Conservation (phyloP, 2,329 filamentous ascomycete species). For the Alternaria sp. region DNA sequence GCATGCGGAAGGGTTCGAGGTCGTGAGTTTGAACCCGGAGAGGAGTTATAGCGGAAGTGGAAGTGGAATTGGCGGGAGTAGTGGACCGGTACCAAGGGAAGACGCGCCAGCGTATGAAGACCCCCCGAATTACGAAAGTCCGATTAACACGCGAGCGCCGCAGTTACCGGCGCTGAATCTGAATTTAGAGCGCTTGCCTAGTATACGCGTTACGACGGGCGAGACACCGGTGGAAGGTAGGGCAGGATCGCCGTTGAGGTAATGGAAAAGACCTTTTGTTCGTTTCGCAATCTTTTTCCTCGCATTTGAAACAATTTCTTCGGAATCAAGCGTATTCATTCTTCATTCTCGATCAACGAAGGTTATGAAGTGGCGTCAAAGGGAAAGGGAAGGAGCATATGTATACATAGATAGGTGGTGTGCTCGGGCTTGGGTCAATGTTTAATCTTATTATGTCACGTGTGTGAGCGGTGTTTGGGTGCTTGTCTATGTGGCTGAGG, state of each 20-base stretch:
- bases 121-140: conserved; percentile 57
- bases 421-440: background rate
- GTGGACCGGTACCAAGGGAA: conserved; percentile 22
- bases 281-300: background rate
- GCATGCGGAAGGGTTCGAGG: conserved; percentile 50
- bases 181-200: conserved; percentile 50
- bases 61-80: conserved; percentile 16
- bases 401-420: background rate
- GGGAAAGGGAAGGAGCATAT: background rate
- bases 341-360: background rate
- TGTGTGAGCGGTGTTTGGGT: background rate
- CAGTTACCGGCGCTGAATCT: conserved; percentile 50
- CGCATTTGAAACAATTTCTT: background rate
- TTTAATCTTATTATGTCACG: background rate
- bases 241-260: conserved; percentile 15
- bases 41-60: conserved; percentile 40
- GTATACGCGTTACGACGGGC: conserved; percentile 53
- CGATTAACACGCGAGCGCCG: conserved; percentile 40
- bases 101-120: conserved; percentile 53
- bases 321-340: background rate
- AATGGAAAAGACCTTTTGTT: background rate
- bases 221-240: conserved; percentile 27
- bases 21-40: conserved; percentile 49
- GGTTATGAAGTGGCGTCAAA: background rate
- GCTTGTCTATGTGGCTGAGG: background rate